Conservation (phyloP, 2,329 filamentous ascomycete species). For the Arachnomyces sp. region DNA sequence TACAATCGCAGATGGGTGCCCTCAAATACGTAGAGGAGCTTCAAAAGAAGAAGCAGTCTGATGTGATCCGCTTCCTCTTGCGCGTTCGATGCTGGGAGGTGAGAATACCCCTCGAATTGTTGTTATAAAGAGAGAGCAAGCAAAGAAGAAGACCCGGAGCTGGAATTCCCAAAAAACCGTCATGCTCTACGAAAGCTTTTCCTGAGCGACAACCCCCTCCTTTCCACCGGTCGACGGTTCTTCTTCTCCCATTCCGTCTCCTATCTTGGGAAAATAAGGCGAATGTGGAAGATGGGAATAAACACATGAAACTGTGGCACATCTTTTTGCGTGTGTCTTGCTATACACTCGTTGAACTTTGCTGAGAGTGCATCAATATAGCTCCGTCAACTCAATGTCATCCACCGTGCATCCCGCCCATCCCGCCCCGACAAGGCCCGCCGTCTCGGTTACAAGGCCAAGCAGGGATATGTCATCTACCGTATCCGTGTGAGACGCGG, state of each 20-base stretch:
- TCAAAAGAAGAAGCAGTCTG: slow-evolving; percentile 99
- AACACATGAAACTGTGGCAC: slow-evolving; percentile 21
- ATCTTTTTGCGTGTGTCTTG: slow-evolving; percentile 51
- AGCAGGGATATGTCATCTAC: slow-evolving; percentile 99
- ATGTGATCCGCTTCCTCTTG: slow-evolving; percentile 99
- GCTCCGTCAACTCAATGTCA: slow-evolving; percentile 99
- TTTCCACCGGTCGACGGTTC: background rate
- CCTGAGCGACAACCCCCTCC: slow-evolving; percentile 14
- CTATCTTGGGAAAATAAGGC: too few relatives aligned
- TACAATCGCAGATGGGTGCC: slow-evolving; percentile 73
- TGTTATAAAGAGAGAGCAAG: slow-evolving; percentile 20
- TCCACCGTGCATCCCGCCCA: slow-evolving; percentile 96
- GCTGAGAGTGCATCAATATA: slow-evolving; percentile 99
- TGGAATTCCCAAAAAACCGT: slow-evolving; percentile 21
- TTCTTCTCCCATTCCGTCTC: background rate
- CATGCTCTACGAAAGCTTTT: slow-evolving; percentile 29
- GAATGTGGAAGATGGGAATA: slow-evolving; percentile 20
- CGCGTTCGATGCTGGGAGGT: slow-evolving; percentile 99
- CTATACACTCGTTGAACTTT: slow-evolving; percentile 99
- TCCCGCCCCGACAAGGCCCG: slow-evolving; percentile 99
- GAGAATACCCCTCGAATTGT: slow-evolving; percentile 32
- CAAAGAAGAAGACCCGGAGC: too few relatives aligned
- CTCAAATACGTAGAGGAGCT: slow-evolving; percentile 99
- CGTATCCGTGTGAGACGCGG: slow-evolving; percentile 95
- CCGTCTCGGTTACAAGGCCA: slow-evolving; percentile 99